Evolutionary conservation across 805 yeast genomes (phyloP), one percentile per base, ranked within the genome.

Genomic region (Sugiyamaella marilandica): DNA sequence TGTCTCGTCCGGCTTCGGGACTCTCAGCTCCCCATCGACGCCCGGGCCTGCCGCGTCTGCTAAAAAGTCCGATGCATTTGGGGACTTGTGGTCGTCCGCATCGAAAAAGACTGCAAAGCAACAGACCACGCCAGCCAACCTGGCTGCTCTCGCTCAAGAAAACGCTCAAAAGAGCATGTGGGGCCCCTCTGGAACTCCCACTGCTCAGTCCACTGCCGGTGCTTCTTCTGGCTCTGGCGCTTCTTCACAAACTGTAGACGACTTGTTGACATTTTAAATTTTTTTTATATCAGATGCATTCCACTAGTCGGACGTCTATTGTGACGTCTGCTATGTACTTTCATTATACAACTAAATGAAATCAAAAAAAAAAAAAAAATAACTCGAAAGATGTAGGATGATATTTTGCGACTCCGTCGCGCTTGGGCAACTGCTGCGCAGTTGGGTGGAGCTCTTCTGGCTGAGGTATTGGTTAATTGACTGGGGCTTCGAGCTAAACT

Each of bases 31-130:
- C 14, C 16, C 34, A 16, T 19, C 32, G 19, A 41, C 13, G 32
- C 18, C 45, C 5, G n/a, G 24, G 2, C 26, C 49, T 11, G 14
- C 41, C 43, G 13, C 53, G 5, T n/a, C 45, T 10, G 45, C 62
- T 10, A 43, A 56, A 45, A 56, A 61, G 51, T 59, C 55, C 50
- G 76, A 72, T 53, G 70, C 69, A 2, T 72, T 72, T 57, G 73
- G 73, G 33, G 69, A 71, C 33, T 58, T 72, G 46, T 72, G 76
- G 76, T 48, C 65, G 32, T 45, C 65, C 14, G 67, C 70, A 7
- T 51, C 65, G 24, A 52, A 63, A 18, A 60, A 59, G 47, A 53
- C 59, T 33, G 49, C 61, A n/a, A 49, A 47, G 19, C 10, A n/a
- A 32, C 36, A 36, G 24, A 39, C 56, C 5, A n/a, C 47, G 43